Percentiles rank a stretch among this genome's conserved stretches.
These are phyloP conservation scores for Elasticomyces elasticus DNA, from an alignment of 495 filamentous ascomycete species.

Conservation along the genomic window DNA sequence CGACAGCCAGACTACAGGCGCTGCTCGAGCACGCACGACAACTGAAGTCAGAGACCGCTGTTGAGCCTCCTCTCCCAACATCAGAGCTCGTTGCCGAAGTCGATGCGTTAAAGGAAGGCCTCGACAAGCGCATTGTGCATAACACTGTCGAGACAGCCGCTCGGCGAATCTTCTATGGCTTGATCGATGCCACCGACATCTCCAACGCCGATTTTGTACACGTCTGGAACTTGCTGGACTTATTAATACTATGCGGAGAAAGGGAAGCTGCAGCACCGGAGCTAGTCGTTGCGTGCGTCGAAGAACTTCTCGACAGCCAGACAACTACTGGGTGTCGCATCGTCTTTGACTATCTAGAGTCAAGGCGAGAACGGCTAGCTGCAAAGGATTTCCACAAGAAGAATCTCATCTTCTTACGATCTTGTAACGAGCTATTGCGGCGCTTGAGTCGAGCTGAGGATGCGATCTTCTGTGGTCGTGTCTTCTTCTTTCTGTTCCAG, in stretches of 20 bases:
- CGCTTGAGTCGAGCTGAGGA: slow-evolving; percentile 88
- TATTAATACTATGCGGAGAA: slow-evolving; percentile 78
- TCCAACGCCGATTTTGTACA: slow-evolving; percentile 62
- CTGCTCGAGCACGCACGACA: slow-evolving; percentile 55
- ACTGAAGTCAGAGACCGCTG: slow-evolving; percentile 52
- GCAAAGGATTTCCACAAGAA: slow-evolving; percentile 79
- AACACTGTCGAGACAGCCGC: slow-evolving; percentile 67
- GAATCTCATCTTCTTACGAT: slow-evolving; percentile 73
- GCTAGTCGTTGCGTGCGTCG: slow-evolving; percentile 78
- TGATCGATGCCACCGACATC: slow-evolving; percentile 38
- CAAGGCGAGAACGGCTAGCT: slow-evolving; percentile 74
- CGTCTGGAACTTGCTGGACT: slow-evolving; percentile 89
- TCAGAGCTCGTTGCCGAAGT: slow-evolving; percentile 38
- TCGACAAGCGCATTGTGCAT: slow-evolving; percentile 20
- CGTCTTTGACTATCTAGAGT: slow-evolving; percentile 90
- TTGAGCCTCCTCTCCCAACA: slow-evolving; percentile 71
- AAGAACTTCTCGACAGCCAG: slow-evolving; percentile 92
- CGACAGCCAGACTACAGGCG: slow-evolving; percentile 35
- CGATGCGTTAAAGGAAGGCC: slow-evolving; percentile 35
- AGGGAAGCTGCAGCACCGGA: slow-evolving; percentile 76
- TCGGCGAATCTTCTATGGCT: slow-evolving; percentile 61
- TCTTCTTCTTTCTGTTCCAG: slow-evolving; percentile 97
- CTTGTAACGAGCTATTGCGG: slow-evolving; percentile 89
- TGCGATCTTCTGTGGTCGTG: slow-evolving; percentile 89
- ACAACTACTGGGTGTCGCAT: slow-evolving; percentile 82